Evolutionary conservation across 176 grass and related monocot genomes (phyloP).

Genomic region (Carex kokanica): DNA sequence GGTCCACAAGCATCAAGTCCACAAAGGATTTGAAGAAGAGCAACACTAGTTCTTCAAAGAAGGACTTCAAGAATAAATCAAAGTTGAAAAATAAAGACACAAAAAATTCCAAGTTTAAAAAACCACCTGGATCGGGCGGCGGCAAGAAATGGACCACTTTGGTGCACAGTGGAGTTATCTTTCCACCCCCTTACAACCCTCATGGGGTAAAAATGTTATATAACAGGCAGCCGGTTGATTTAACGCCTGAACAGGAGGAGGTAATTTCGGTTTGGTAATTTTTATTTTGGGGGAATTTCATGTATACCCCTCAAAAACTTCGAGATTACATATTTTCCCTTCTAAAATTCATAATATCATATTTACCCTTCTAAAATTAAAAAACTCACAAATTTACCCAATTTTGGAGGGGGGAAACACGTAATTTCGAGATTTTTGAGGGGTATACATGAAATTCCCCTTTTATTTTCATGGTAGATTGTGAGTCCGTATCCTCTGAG

Average conservation of each 20-base stretch:
- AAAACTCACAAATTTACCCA: no score
- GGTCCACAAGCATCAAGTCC: constrained; percentile 46
- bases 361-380: no score
- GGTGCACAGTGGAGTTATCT: constrained; percentile 89
- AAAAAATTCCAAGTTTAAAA: constrained; percentile 61
- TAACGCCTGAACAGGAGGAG: constrained; percentile 95
- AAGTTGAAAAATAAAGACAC: constrained; percentile 49
- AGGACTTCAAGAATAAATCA: constrained; percentile 61
- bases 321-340: no score
- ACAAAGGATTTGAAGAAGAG: constrained; percentile 46
- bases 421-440: no score
- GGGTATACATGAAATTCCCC: no score
- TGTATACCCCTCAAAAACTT: no score
- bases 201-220: constrained; percentile 97
- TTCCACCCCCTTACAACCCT: constrained; percentile 78
- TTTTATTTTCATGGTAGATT: no score
- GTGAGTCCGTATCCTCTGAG: no score
- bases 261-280: constrained; percentile 36
- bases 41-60: constrained; percentile 50
- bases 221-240: constrained; percentile 67
- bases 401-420: no score
- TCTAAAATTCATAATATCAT: no score
- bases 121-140: constrained; percentile 83
- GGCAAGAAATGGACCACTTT: constrained; percentile 91
- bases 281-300: constrained; percentile 7